phyloP scores from a whole-genome alignment of 345 rosid genomes.

The Orychophragmus violaceus region DNA sequence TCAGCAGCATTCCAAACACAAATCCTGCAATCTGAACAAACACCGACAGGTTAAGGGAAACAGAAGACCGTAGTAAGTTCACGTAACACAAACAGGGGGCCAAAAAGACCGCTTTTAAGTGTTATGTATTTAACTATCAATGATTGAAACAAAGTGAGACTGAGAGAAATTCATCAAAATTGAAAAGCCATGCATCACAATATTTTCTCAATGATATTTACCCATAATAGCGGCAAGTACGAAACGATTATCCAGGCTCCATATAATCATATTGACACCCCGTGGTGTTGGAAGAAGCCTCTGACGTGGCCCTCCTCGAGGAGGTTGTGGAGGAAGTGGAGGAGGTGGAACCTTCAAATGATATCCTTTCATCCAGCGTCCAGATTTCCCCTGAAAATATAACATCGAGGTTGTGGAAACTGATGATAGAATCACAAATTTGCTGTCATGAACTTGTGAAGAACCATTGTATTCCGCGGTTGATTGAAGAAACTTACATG shows the following conservation, averaged over 20 bases:
- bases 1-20: slow-evolving; percentile 99
- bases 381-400: slow-evolving; percentile 66
- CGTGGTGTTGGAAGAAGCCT: slow-evolving; percentile 97
- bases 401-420: slow-evolving; percentile 7
- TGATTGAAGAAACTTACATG: slow-evolving; percentile 50
- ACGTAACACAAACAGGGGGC: slow-evolving; percentile 5
- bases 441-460: slow-evolving; percentile 6
- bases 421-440: slow-evolving; percentile 2
- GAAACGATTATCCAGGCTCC: slow-evolving; percentile 99
- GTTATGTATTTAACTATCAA: not conserved
- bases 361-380: slow-evolving; percentile 87
- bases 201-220: slow-evolving; percentile 31
- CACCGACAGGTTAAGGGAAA: not conserved
- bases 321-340: slow-evolving; percentile 95
- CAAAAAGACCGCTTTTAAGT: not conserved
- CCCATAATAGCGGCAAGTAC: slow-evolving; percentile 99
- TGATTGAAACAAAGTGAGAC: not conserved
- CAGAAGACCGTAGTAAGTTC: slow-evolving; percentile 12
- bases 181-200: slow-evolving; percentile 8
- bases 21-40: slow-evolving; percentile 91
- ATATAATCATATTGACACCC: slow-evolving; percentile 98
- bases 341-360: slow-evolving; percentile 99
- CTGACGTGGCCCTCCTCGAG: slow-evolving; percentile 98
- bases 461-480: not conserved
- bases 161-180: not conserved